Base-by-base conservation (phyloP, 768 basidiomycete genomes). In the Saitozyma sp. region DNA sequence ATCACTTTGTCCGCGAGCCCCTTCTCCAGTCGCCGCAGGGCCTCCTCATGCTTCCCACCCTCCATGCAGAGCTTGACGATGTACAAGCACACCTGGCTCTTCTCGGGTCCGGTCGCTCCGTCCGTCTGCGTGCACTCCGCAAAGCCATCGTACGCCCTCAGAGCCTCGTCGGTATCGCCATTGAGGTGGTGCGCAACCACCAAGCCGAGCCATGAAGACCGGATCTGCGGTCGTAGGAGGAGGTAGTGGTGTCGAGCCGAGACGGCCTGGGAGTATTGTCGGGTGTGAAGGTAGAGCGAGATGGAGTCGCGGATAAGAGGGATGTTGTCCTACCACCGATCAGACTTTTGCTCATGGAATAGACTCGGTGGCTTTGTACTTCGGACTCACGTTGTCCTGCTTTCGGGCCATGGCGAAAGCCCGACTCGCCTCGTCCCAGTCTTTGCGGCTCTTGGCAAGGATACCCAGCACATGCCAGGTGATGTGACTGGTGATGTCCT, bases 401-500 rank as follows among this genome's bases (percentile, higher is more conserved):
- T 85, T 85, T 67, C 94, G 82, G 2, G 94, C 95, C 81, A 91
- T 89, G 1, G 85, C 86, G 79, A 97, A 98, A 29, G 92, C 93
- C 73, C 92, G 90, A 71, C 92, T 83, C 0, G 96, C 93, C 73
- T 94, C 92, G 67, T 91, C 91, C 71, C 92, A 97, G 75, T 95
- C 92, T 80, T 90, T 93, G 78, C 96, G 90, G 9, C 88, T 89
- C 79, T 95, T 92, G 78, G 93, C 90, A 19, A 96, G 87, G 72
- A 99, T 88, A 37, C 92, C 96, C 77, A 92, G 90, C 67, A 98
- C 95, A 80, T 99, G 96, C 94, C 96, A 98, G 76, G 88, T 89
- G 75, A 99, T 97, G 74, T 97, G 93, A 17, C 91, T 93, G 37
- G 75, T 74, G 42, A 73, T 76, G 63, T 79, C 78, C 68, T 80